Conservation (phyloP, 2,329 filamentous ascomycete species). For the Penicillium frequentans region DNA sequence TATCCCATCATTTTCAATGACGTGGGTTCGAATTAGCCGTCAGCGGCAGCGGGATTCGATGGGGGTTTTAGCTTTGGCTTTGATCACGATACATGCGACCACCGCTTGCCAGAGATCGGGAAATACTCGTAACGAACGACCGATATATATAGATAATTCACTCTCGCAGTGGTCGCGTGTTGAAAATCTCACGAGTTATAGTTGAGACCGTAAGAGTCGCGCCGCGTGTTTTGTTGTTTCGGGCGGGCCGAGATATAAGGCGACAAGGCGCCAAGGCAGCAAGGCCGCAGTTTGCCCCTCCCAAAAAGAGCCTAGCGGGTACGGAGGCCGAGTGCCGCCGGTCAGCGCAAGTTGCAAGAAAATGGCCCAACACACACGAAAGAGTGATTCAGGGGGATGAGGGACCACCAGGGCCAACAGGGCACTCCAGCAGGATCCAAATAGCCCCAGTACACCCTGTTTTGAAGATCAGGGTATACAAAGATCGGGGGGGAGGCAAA, state of each 20-base stretch:
- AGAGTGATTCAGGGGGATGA: constrained; percentile 21
- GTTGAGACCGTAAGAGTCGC: constrained; percentile 13
- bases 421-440: not conserved
- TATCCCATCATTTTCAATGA: constrained; percentile 37
- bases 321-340: constrained; percentile 21
- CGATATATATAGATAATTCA: not conserved
- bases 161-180: constrained; percentile 1
- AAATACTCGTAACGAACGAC: not conserved
- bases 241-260: constrained; percentile 15
- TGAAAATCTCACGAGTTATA: not conserved
- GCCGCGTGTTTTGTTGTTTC: constrained; percentile 30
- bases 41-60: constrained; percentile 14
- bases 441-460: constrained; percentile 2
- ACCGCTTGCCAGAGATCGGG: not conserved
- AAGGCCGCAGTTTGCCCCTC: constrained; percentile 5
- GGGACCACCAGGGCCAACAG: constrained; percentile 3
- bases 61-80: constrained; percentile 1
- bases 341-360: constrained; percentile 24
- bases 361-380: constrained; percentile 20
- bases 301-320: constrained; percentile 24
- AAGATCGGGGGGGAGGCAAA: constrained; percentile 21
- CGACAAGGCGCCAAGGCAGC: constrained; percentile 11
- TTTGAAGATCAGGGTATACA: constrained; percentile 5
- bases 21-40: constrained; percentile 11
- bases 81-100: constrained; percentile 17